These are phyloP conservation scores for Paramecium octaurelia DNA, from an alignment of 73 alveolate species.

Conservation along the genomic window DNA sequence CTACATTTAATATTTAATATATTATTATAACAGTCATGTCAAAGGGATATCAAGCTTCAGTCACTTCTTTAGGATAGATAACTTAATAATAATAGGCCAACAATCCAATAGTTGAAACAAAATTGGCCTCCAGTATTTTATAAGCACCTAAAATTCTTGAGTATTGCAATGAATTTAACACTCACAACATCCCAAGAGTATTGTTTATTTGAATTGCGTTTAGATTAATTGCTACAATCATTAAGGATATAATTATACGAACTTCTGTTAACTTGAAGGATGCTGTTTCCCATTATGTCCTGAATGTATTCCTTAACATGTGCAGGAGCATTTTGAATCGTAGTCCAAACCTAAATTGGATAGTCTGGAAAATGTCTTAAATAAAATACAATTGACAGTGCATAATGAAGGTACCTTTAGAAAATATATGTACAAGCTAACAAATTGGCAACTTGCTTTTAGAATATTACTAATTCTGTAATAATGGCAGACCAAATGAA, in stretches of 20 bases:
- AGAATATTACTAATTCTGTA: not conserved
- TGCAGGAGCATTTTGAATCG: not conserved
- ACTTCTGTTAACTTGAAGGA: not conserved
- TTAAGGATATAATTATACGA: not conserved
- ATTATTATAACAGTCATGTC: not conserved
- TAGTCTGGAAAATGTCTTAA: not conserved
- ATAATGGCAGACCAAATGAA: not conserved
- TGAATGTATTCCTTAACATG: not conserved
- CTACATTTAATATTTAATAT: not conserved
- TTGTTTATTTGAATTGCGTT: not conserved
- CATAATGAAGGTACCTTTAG: not conserved
- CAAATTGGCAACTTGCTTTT: not conserved
- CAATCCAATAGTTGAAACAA: not conserved
- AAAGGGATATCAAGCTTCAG: not conserved
- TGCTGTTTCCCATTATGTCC: slow-evolving; percentile 37
- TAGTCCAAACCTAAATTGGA: not conserved
- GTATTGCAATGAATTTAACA: not conserved
- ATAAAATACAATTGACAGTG: not conserved
- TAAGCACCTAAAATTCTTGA: not conserved
- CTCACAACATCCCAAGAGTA: slow-evolving; percentile 5
- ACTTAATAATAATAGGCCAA: not conserved
- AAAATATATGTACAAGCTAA: not conserved
- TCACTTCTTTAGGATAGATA: not conserved
- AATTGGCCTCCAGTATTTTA: not conserved
- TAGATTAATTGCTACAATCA: slow-evolving; percentile 24